These are phyloP conservation scores for Linum lewisii DNA, from an alignment of 345 rosid species.

Conservation along the genomic window DNA sequence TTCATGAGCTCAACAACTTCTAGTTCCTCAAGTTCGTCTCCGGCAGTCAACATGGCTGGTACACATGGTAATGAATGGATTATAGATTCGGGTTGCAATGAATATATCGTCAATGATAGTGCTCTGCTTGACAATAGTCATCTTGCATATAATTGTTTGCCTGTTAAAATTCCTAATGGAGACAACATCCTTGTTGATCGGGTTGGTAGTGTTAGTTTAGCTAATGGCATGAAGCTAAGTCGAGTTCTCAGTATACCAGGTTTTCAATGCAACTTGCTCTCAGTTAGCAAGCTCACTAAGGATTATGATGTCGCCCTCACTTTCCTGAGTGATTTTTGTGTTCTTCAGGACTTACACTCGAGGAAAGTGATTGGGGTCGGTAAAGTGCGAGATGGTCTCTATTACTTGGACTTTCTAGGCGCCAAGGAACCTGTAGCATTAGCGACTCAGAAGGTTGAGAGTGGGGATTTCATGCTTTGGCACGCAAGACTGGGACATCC, in stretches of 20 bases:
- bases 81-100: background rate
- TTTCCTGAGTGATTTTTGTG: background rate
- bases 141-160: background rate
- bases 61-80: background rate
- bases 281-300: background rate
- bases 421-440: background rate
- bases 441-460: too few relatives aligned
- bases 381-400: background rate
- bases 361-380: conserved; percentile 15
- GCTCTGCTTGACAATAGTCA: background rate
- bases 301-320: background rate
- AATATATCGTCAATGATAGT: too few relatives aligned
- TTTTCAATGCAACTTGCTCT: background rate
- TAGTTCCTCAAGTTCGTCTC: too few relatives aligned
- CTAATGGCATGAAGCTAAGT: background rate
- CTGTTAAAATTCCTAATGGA: background rate
- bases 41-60: background rate
- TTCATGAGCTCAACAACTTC: too few relatives aligned
- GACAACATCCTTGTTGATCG: background rate
- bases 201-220: background rate
- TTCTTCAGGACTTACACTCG: conserved; percentile 2
- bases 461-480: background rate
- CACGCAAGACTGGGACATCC: background rate
- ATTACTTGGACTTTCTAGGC: conserved; percentile 4
- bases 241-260: background rate